Evolutionary conservation across 1,284 basidiomycete species (phyloP), one percentile per base, ranked within the genome.

Genomic region (Waitea zeae): DNA sequence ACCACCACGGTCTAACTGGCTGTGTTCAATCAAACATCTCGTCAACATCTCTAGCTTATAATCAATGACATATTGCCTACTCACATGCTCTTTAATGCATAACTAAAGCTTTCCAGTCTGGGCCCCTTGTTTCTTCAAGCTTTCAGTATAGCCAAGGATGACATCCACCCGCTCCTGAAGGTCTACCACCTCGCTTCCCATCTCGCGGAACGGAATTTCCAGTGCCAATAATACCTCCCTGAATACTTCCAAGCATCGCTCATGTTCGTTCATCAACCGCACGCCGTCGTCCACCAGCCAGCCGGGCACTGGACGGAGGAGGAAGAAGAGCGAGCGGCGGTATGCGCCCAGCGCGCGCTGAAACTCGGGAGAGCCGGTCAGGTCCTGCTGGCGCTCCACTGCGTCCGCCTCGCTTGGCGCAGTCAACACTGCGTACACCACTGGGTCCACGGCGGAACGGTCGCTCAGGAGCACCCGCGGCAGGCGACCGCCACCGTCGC

Each of bases 231-330:
- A 48, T 3, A 62, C 41, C 1, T 40, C 29, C 15, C 51, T 48
- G 39, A 63, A 70, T 17, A 56, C 46, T 12, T 51, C 40, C 20
- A 61, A 48, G 33, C 62, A 66, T 17, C 49, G 49, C 12, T 52
- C 53, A 24, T 67, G 60, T 31, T 71, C 55, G 14, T 71, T 65
- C 38, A 70, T 42, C 33, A 55, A 62, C 4, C 73, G 61, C 22
- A 75, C 56, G 1, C 72, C 74, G 40, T 77, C 74, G 41, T 77
- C 74, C 1, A 62, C 51, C 20, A 69, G 22, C 73, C 73, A 76
- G 36, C 67, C 69, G 9, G 49, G 41, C 12, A 76, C 62, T 0
- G 70, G 68, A 3, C 49, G 52, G n/a, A 77, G 50, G 14, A 76
- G 54, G 6, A 76, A 46, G 44, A 76, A 62, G 3, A 49, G 46